A percentile compares a stretch with the other conserved stretches of the same genome.
phyloP scores from a whole-genome alignment of 768 basidiomycete species.

The Hortiboletus flavorubellus region DNA sequence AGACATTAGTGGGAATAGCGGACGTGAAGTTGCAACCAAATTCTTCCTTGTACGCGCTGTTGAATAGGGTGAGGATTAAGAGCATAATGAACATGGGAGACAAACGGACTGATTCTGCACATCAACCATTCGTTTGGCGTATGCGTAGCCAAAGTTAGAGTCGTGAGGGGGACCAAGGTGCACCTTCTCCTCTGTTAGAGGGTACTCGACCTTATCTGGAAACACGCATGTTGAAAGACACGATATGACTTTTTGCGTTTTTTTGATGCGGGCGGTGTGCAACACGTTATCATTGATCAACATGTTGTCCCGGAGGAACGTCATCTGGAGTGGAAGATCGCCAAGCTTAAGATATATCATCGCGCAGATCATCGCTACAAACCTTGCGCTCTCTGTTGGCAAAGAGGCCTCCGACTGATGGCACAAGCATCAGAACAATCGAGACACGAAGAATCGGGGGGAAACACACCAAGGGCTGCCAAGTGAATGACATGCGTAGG shows the following conservation, averaged over 20 bases:
- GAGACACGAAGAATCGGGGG: background rate
- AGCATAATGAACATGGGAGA: background rate
- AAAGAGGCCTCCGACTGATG: conserved; percentile 87
- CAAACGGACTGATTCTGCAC: conserved; percentile 82
- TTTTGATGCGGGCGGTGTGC: conserved; percentile 62
- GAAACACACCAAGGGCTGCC: conserved; percentile 77
- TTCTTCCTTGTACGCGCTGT: conserved; percentile 92
- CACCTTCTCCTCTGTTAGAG: conserved; percentile 89
- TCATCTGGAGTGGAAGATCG: conserved; percentile 47
- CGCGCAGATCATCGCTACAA: conserved; percentile 3
- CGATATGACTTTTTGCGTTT: conserved; percentile 79
- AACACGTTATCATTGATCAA: conserved; percentile 96
- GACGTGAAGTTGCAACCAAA: conserved; percentile 94
- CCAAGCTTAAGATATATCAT: background rate
- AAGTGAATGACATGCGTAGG: conserved; percentile 97
- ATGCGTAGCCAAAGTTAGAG: conserved; percentile 95
- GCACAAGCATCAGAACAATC: conserved; percentile 5
- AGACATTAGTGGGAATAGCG: conserved; percentile 68
- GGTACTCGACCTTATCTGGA: conserved; percentile 92
- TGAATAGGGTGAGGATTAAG: background rate
- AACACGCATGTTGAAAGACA: conserved; percentile 98
- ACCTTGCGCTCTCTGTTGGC: conserved; percentile 95
- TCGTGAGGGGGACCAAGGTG: conserved; percentile 90
- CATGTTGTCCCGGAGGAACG: conserved; percentile 92
- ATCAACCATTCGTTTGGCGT: conserved; percentile 95